Percentiles rank a stretch among this genome's conserved stretches.
phyloP scores from a whole-genome alignment of 2,329 filamentous ascomycete species.

The Amauroascus verrucosus region DNA sequence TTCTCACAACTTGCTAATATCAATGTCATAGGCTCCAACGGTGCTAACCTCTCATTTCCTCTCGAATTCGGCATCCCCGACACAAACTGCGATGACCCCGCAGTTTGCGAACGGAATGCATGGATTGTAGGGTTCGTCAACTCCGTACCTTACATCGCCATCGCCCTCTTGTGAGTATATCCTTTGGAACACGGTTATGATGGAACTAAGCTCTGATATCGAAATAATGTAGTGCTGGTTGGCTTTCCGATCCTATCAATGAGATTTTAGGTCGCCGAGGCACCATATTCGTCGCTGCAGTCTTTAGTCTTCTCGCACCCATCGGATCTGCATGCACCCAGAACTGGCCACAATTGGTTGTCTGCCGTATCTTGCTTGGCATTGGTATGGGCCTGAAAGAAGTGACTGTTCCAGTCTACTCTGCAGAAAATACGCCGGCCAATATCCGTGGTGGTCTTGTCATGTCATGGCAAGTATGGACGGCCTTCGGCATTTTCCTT shows the following conservation, averaged over 20 bases:
- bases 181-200: neutral
- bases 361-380: constrained; percentile 48
- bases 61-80: constrained; percentile 38
- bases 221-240: constrained; percentile 43
- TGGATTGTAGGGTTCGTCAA: constrained; percentile 56
- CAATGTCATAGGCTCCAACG: constrained; percentile 37
- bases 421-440: constrained; percentile 46
- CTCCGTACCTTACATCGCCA: constrained; percentile 42
- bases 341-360: constrained; percentile 48
- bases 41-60: constrained; percentile 45
- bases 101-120: constrained; percentile 33
- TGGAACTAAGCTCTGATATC: neutral
- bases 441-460: constrained; percentile 48
- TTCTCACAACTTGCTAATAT: neutral
- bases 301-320: constrained; percentile 57
- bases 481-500: constrained; percentile 52
- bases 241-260: constrained; percentile 57
- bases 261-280: constrained; percentile 50
- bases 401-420: constrained; percentile 47
- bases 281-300: constrained; percentile 52
- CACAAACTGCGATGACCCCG: constrained; percentile 27
- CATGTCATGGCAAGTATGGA: constrained; percentile 47
- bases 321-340: constrained; percentile 54
- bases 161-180: constrained; percentile 37
- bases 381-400: constrained; percentile 53